Percentiles rank a stretch among this genome's conserved stretches.
phyloP scores from a whole-genome alignment of 345 rosid species.

The Aquilaria malaccensis region DNA sequence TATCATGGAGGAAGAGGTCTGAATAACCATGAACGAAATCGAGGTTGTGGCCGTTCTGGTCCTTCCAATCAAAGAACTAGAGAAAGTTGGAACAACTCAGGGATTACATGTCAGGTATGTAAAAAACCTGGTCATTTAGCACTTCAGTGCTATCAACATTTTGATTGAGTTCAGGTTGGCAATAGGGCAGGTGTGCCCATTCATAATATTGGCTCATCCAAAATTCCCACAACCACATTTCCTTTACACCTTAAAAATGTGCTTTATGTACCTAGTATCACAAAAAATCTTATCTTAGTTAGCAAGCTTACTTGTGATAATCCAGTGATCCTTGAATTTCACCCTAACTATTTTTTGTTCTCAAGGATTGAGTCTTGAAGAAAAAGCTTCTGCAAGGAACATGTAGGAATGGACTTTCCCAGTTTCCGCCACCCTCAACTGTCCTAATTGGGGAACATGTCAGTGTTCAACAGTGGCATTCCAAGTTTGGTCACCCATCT shows the following conservation, averaged over 20 bases:
- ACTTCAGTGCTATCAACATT: not conserved
- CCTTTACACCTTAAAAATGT: not conserved
- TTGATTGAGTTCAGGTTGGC: not conserved
- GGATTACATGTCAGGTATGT: not conserved
- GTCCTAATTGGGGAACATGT: not conserved
- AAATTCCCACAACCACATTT: not conserved
- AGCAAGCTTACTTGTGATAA: not conserved
- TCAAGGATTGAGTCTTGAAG: not conserved
- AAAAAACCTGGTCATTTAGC: not conserved
- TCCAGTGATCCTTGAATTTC: slow-evolving; percentile 1
- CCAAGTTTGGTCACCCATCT: not conserved
- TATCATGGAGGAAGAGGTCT: not conserved
- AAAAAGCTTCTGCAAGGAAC: too few relatives aligned
- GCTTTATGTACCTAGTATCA: slow-evolving; percentile 4
- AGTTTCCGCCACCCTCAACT: not conserved
- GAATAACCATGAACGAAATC: not conserved
- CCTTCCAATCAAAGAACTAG: not conserved
- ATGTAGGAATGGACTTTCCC: not conserved
- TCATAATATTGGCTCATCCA: not conserved
- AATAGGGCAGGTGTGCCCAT: not conserved
- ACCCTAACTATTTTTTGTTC: not conserved
- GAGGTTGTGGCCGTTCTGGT: not conserved
- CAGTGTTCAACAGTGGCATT: not conserved
- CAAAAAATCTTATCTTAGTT: not conserved
- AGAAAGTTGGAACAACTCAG: not conserved